Percentiles rank a stretch among this genome's conserved stretches.
These are phyloP conservation scores for Pseudocohnilembus persalinus DNA, from an alignment of 169 alveolate species.

Conservation along the genomic window DNA sequence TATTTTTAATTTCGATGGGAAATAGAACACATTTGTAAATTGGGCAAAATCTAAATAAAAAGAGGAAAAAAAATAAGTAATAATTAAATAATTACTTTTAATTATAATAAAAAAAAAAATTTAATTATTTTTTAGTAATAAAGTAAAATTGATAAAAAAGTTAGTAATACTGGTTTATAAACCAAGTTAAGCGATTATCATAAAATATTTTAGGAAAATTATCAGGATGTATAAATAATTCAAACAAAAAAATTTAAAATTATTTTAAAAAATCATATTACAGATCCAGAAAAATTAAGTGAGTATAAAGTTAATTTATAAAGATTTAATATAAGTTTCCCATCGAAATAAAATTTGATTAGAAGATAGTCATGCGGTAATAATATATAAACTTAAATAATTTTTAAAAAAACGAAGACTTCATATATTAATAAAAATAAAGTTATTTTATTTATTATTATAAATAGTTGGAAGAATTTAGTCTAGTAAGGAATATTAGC, in stretches of 20 bases:
- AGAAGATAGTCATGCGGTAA: no score
- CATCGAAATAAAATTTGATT: no score
- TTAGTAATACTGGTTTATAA: neutral
- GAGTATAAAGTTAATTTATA: neutral
- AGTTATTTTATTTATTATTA: no score
- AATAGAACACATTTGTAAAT: conserved; percentile 5
- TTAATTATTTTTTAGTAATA: no score
- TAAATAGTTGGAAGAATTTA: neutral
- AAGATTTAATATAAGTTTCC: neutral
- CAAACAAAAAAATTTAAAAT: no score
- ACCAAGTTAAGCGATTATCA: conserved; percentile 4
- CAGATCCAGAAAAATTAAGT: neutral
- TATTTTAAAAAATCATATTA: neutral
- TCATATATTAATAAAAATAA: neutral
- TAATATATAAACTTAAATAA: no score
- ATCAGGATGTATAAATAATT: neutral
- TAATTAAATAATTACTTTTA: neutral
- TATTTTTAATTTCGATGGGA: neutral
- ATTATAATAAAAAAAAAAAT: neutral
- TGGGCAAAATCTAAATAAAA: conserved; percentile 18
- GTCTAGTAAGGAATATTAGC: neutral
- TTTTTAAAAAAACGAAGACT: neutral
- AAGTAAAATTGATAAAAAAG: neutral
- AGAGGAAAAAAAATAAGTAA: neutral
- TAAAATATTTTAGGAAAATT: conserved; percentile 1